phyloP scores from a whole-genome alignment of 305 asterid species.

The Solanum chacoense region DNA sequence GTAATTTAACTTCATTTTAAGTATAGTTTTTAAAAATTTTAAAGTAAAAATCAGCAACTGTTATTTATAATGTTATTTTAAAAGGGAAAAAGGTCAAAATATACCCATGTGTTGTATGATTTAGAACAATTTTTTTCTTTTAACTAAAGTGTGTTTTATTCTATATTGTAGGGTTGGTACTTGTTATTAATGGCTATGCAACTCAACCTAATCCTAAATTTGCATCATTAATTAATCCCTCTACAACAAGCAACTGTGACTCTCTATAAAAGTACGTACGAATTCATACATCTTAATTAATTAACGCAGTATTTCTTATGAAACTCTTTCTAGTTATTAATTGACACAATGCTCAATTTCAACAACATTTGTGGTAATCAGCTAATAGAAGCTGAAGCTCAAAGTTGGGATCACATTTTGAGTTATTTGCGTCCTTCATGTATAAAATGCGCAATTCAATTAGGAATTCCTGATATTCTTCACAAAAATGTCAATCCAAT shows the following conservation, averaged over 20 bases:
- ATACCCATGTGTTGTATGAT: not conserved
- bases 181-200: not conserved
- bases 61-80: not conserved
- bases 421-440: conserved; percentile 1
- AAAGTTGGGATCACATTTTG: conserved; percentile 13
- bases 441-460: conserved; percentile 21
- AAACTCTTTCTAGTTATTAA: not conserved
- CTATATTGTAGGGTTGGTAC: not conserved
- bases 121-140: not conserved
- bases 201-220: not conserved
- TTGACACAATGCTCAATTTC: not conserved
- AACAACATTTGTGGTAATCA: not conserved
- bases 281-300: not conserved
- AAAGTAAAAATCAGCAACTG: not conserved
- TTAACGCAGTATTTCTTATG: not conserved
- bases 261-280: not conserved
- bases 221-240: not conserved
- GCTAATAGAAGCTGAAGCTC: conserved; percentile 25
- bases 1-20: not conserved
- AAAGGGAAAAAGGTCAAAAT: not conserved
- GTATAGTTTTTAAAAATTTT: not conserved
- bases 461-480: conserved; percentile 23
- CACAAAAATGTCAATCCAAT: conserved; percentile 13
- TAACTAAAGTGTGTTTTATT: too few species aligned
- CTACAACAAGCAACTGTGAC: not conserved